phyloP scores from a whole-genome alignment of 2,329 filamentous ascomycete species.

The Colletotrichum lupini region DNA sequence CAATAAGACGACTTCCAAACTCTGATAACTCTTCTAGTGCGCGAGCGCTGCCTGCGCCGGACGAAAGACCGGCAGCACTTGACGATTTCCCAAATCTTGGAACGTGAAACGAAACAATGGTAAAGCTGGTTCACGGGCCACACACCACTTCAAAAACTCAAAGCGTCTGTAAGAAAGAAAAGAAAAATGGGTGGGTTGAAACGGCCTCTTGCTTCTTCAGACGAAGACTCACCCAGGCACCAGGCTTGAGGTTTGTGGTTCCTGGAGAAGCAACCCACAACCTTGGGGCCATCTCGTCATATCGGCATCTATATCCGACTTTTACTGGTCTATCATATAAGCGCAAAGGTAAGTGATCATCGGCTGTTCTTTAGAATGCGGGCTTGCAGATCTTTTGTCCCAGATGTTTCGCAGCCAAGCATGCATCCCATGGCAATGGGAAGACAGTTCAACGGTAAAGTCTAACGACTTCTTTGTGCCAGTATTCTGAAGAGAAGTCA shows the following conservation, averaged over 20 bases:
- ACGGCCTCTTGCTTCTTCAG: neutral
- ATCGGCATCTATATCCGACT: neutral
- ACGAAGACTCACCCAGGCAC: neutral
- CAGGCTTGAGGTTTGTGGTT: neutral
- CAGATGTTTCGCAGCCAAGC: neutral
- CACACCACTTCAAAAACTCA: slow-evolving; percentile 5
- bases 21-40: neutral
- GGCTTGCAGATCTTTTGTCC: slow-evolving; percentile 10
- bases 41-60: no score
- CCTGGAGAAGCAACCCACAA: neutral
- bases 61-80: neutral
- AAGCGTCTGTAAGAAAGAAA: neutral
- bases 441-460: neutral
- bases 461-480: neutral
- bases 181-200: slow-evolving; percentile 19
- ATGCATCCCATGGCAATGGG: neutral
- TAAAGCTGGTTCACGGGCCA: neutral
- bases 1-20: neutral
- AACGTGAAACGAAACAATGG: slow-evolving; percentile 26
- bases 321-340: neutral
- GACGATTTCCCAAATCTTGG: neutral
- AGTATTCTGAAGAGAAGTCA: neutral
- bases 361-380: neutral
- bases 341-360: neutral
- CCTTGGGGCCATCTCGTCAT: neutral